Evolutionary conservation across 371 early-diverging fungal species (phyloP).

Genomic region (Syncephalastrum racemosum): DNA sequence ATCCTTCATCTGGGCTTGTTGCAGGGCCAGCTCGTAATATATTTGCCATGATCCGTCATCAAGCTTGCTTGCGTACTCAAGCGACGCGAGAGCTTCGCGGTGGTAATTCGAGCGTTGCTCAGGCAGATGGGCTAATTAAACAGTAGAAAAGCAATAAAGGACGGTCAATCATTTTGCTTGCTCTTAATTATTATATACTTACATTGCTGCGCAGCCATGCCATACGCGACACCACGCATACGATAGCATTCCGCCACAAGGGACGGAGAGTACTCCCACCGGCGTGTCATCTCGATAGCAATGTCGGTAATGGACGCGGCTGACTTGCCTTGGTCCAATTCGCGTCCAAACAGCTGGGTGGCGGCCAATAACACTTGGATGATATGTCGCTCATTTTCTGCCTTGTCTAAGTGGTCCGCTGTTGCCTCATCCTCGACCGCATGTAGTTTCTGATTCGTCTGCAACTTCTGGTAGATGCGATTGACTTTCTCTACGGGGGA

Average conservation of each 20-base stretch:
- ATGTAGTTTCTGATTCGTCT: background rate
- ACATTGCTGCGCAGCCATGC: constrained; percentile 60
- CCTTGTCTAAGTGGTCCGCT: background rate
- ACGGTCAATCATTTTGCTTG: background rate
- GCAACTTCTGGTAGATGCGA: background rate
- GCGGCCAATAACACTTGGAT: constrained; percentile 44
- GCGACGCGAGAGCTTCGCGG: constrained; percentile 56
- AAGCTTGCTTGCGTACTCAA: background rate
- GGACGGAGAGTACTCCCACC: background rate
- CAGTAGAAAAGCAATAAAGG: too few species aligned
- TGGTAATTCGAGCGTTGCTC: constrained; percentile 64
- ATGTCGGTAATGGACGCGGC: constrained; percentile 44
- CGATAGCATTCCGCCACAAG: constrained; percentile 39
- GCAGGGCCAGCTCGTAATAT: constrained; percentile 76
- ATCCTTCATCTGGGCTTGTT: constrained; percentile 78
- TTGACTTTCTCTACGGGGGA: constrained; percentile 2
- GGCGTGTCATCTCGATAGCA: constrained; percentile 18
- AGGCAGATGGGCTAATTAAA: constrained; percentile 31
- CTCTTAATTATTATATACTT: constrained; percentile 13
- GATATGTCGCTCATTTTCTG: constrained; percentile 20
- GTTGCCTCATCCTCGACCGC: too few species aligned
- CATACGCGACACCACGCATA: constrained; percentile 58
- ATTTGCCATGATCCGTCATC: constrained; percentile 52
- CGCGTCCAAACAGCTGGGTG: constrained; percentile 42
- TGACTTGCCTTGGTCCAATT: constrained; percentile 33